Evolutionary conservation across 352 stramenopile genomes (phyloP).

Genomic region (Peronospora belbahrii): DNA sequence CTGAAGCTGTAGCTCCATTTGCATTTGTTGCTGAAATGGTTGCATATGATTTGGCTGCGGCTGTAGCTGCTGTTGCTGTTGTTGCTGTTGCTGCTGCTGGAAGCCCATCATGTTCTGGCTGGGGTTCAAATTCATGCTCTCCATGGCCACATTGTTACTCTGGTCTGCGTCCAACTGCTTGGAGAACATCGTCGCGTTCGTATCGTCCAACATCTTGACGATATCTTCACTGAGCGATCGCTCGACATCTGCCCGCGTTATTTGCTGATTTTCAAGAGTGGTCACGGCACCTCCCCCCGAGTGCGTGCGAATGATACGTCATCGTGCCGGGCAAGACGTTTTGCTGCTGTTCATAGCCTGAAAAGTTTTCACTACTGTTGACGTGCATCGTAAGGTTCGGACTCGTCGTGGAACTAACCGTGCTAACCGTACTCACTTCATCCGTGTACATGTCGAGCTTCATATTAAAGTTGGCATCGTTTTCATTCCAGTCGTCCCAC

Average conservation of each 20-base stretch:
- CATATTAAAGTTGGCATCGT: conserved; percentile 50
- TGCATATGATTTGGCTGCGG: conserved; percentile 8
- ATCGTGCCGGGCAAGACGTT: conserved; percentile 8
- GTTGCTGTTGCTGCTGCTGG: conserved; percentile 1
- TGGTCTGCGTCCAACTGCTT: conserved; percentile 26
- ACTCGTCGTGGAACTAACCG: conserved; percentile 18
- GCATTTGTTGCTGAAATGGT: conserved; percentile 20
- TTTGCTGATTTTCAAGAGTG: conserved; percentile 12
- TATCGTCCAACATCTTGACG: conserved; percentile 64
- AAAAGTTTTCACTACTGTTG: conserved; percentile 1
- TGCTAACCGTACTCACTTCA: conserved; percentile 28
- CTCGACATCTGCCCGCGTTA: conserved; percentile 35
- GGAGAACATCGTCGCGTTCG: conserved; percentile 28
- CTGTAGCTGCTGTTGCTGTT: conserved; percentile 4
- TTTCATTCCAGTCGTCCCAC: conserved; percentile 86
- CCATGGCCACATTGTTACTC: conserved; percentile 12
- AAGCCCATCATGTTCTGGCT: conserved; percentile 8
- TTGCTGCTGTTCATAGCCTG: conserved; percentile 21
- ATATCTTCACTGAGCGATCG: conserved; percentile 71
- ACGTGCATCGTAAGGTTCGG: conserved; percentile 19
- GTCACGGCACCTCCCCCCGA: neutral
- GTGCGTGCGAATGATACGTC: neutral
- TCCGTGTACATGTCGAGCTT: conserved; percentile 70
- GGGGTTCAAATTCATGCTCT: conserved; percentile 18
- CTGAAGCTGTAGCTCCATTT: conserved; percentile 22